These are phyloP conservation scores for Scheffersomyces parashehatae DNA, from an alignment of 1,139 yeast species.

Conservation along the genomic window DNA sequence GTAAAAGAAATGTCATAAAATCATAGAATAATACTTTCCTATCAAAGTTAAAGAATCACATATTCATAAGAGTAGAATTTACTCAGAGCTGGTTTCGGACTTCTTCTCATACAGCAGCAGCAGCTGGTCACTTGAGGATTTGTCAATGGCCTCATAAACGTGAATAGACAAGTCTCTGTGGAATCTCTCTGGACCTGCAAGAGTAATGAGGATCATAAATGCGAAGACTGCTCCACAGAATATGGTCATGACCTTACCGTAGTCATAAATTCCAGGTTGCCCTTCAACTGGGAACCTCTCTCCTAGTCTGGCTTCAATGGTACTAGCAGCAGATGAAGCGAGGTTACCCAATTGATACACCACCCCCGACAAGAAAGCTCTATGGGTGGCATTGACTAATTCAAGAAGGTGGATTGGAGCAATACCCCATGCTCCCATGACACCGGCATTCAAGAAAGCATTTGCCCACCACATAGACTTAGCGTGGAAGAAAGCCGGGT, in stretches of 20 bases:
- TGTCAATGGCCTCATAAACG: neutral
- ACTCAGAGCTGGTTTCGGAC: too few relatives aligned
- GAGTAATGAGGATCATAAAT: conserved; percentile 25
- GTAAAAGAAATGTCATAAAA: too few relatives aligned
- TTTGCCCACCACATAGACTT: conserved; percentile 6
- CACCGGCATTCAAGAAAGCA: conserved; percentile 27
- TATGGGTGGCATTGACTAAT: conserved; percentile 35
- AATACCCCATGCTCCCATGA: conserved; percentile 43
- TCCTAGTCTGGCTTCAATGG: conserved; percentile 38
- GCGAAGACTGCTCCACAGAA: conserved; percentile 39
- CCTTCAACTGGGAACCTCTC: conserved; percentile 27
- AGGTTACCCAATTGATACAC: conserved; percentile 43
- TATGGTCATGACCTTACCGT: conserved; percentile 41
- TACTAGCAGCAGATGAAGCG: conserved; percentile 36
- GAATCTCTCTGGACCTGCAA: conserved; percentile 35
- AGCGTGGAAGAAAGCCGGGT: conserved; percentile 29
- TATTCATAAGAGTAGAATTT: too few relatives aligned
- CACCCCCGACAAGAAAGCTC: conserved; percentile 39
- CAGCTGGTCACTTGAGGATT: neutral
- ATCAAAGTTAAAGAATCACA: too few relatives aligned
- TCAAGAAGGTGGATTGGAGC: conserved; percentile 38
- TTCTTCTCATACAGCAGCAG: neutral
- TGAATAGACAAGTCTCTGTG: conserved; percentile 6
- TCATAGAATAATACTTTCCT: too few relatives aligned
- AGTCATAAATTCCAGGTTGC: conserved; percentile 23